A percentile compares a stretch with the other conserved stretches of the same genome.
Evolutionary conservation across 1,139 yeast genomes (phyloP).

Genomic region (Yamadazyma oceani): DNA sequence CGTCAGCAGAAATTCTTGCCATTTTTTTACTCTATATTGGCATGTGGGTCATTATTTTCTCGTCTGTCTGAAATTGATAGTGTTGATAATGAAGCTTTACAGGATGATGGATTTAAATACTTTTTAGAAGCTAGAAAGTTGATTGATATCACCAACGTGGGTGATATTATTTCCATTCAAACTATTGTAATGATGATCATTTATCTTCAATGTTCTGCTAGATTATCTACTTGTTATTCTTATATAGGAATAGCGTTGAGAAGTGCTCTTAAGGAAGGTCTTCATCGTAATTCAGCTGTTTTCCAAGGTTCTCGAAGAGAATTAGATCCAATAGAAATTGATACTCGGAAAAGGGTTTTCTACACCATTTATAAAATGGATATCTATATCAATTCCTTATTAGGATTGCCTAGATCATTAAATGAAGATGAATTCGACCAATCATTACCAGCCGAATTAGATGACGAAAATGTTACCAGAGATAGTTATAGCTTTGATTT

Average conservation of each 20-base stretch:
- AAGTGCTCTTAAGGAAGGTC: constrained; percentile 83
- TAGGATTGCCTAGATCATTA: constrained; percentile 80
- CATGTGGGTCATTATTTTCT: constrained; percentile 68
- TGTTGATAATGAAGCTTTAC: constrained; percentile 47
- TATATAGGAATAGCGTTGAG: constrained; percentile 91
- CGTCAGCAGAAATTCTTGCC: constrained; percentile 79
- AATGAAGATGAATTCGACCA: constrained; percentile 87
- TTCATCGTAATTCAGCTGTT: constrained; percentile 69
- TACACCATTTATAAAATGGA: constrained; percentile 93
- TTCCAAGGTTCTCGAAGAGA: constrained; percentile 48
- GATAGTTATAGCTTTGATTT: constrained; percentile 43
- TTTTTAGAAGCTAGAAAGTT: constrained; percentile 80
- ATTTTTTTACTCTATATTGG: constrained; percentile 60
- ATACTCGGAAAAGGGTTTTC: constrained; percentile 80
- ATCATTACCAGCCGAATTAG: constrained; percentile 78
- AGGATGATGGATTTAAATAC: constrained; percentile 80
- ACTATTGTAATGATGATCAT: constrained; percentile 72
- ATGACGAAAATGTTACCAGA: constrained; percentile 83
- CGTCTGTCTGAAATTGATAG: constrained; percentile 32
- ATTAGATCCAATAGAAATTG: constrained; percentile 80
- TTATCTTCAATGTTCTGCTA: constrained; percentile 86
- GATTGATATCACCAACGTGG: constrained; percentile 58
- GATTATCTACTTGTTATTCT: constrained; percentile 86
- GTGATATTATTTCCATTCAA: constrained; percentile 55
- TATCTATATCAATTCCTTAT: constrained; percentile 81